A percentile compares a stretch with the other conserved stretches of the same genome.
Conservation (phyloP, 352 stramenopile genomes). For the Lagenidium giganteum region DNA sequence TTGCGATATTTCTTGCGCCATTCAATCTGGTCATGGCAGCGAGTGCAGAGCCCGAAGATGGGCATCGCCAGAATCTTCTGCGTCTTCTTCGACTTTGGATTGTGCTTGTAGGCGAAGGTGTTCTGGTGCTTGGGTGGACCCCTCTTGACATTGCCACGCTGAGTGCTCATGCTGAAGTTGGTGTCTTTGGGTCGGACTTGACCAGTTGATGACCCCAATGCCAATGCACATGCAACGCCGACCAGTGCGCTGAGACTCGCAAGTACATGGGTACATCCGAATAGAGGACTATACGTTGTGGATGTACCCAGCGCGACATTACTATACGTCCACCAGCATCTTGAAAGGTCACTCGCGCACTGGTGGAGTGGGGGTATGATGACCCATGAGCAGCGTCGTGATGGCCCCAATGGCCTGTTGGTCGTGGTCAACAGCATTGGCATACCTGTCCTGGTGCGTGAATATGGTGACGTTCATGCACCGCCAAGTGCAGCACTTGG, state of each 20-base stretch:
- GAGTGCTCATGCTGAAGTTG: slow-evolving; percentile 62
- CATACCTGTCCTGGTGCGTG: slow-evolving; percentile 41
- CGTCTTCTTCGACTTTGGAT: slow-evolving; percentile 98
- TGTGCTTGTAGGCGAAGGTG: slow-evolving; percentile 97
- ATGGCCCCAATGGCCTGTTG: slow-evolving; percentile 29
- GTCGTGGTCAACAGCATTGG: slow-evolving; percentile 41
- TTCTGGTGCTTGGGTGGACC: slow-evolving; percentile 96
- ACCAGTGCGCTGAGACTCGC: background rate
- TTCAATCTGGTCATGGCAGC: slow-evolving; percentile 96
- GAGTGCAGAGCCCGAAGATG: slow-evolving; percentile 91
- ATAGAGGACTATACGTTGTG: slow-evolving; percentile 1
- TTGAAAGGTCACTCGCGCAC: too few relatives aligned
- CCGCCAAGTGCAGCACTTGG: slow-evolving; percentile 43
- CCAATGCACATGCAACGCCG: background rate
- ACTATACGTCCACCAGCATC: too few relatives aligned
- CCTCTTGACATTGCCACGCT: slow-evolving; percentile 83
- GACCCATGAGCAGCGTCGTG: too few relatives aligned
- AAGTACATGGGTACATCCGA: slow-evolving; percentile 1
- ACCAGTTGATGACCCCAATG: background rate
- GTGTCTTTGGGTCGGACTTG: too few relatives aligned
- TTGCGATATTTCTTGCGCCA: slow-evolving; percentile 99
- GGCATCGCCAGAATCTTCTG: slow-evolving; percentile 88
- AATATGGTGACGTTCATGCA: slow-evolving; percentile 31
- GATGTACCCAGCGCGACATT: too few relatives aligned
- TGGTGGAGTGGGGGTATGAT: too few relatives aligned